A percentile compares a stretch with the other conserved stretches of the same genome.
Evolutionary conservation across 306 rosid genomes (phyloP).

Genomic region (Ziziphus jujuba): DNA sequence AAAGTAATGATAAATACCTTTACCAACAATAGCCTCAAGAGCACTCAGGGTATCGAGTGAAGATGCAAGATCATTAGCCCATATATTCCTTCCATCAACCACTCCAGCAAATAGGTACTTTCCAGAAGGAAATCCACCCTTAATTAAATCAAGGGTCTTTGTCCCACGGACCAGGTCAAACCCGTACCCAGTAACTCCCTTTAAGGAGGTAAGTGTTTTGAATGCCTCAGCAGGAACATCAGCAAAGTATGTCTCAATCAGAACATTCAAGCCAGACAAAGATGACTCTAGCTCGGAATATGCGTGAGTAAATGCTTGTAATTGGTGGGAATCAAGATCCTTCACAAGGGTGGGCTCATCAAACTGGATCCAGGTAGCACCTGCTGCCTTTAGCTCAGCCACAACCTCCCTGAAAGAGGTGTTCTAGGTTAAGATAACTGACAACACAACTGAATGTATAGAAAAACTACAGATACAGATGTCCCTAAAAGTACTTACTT

Average conservation of each 20-base stretch:
- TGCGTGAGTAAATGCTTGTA: conserved; percentile 61
- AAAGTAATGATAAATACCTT: conserved; percentile 42
- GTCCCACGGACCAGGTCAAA: conserved; percentile 85
- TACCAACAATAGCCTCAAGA: conserved; percentile 66
- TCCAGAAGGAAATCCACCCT: conserved; percentile 70
- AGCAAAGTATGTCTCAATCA: conserved; percentile 77
- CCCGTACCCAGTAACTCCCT: conserved; percentile 70
- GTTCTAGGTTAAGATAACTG: conserved; percentile 5
- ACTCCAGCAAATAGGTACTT: conserved; percentile 81
- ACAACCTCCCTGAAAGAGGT: conserved; percentile 61
- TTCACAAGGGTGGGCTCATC: conserved; percentile 79
- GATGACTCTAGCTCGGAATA: conserved; percentile 65
- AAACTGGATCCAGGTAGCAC: conserved; percentile 84
- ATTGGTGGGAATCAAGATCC: conserved; percentile 69
- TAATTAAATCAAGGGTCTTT: conserved; percentile 72
- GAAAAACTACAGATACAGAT: conserved; percentile 1
- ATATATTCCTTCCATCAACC: conserved; percentile 88
- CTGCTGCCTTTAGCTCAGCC: conserved; percentile 75
- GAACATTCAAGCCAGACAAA: conserved; percentile 66
- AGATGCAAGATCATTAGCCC: conserved; percentile 78
- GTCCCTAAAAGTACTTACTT: conserved; percentile 38
- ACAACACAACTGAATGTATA: background rate
- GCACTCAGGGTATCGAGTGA: conserved; percentile 53
- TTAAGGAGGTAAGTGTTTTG: conserved; percentile 69
- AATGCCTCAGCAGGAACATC: conserved; percentile 70